Base-by-base conservation (phyloP, 805 yeast species). In the Metschnikowia sp. region DNA sequence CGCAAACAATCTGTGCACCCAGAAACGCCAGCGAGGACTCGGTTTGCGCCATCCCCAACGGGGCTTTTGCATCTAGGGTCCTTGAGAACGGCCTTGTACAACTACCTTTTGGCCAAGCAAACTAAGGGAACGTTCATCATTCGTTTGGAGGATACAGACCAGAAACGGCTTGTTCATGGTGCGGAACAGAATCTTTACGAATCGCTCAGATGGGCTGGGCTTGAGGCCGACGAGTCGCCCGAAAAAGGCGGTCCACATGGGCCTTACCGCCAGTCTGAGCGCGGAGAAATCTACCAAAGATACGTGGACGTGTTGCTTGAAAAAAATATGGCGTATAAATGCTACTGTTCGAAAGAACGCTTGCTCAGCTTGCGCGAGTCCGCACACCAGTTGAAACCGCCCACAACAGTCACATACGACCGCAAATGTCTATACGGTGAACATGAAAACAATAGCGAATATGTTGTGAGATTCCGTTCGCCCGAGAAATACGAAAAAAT, bases 21-120 rank as follows among this genome's bases (percentile, higher is more conserved):
- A 1, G 54, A 48, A 1, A 32, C 50, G 0, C 89, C 94, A 0
- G 95, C 83, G 0, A 67, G 97, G 54, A 88, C 98, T 1, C 70
- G 99, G 53, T 94, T 94, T 66, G 99, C 99, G 0, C 99, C 99
- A 0, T 90, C 97, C 2, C 99, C 99, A 1, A 94, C 99, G 0
- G 99, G 99, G 0, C 80, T 80, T 51, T 72, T 94, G n/a, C 99
- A 94, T 63, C 63, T 94, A 49, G 99, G 99, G 0, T 91, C 97
- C 0, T 62, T 94, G 39, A 71, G 99, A 63, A 94, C 99, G 0
- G 98, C 98, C 0, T 66, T 94, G 15, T 94, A 89, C 67, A 94
- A 94, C 64, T 94, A 83, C 58, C 65, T 94, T 13, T 68, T 88
- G 12, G 98, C 99, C 0, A 81, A 74, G 56, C 74, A 78, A 45